A percentile compares a stretch with the other conserved stretches of the same genome.
These are phyloP conservation scores for Oidiodendron maius DNA, from an alignment of 495 filamentous ascomycete species.

Conservation along the genomic window DNA sequence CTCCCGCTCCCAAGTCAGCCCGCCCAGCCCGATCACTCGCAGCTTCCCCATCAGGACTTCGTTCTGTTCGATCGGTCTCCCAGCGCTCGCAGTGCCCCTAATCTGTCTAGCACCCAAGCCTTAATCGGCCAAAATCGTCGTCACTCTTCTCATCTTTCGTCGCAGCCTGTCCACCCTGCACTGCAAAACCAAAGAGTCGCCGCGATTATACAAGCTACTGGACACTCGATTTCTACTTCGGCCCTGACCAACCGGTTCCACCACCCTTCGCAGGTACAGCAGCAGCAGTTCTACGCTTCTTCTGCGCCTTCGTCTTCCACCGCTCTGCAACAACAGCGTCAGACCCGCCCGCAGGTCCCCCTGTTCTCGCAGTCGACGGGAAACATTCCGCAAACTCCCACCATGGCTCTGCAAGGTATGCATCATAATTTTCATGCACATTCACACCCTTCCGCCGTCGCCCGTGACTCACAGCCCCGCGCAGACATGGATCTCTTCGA, in stretches of 20 bases:
- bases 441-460: slow-evolving; percentile 11
- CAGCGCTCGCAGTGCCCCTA: slow-evolving; percentile 38
- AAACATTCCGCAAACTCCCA: slow-evolving; percentile 31
- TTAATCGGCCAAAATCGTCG: slow-evolving; percentile 35
- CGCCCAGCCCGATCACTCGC: slow-evolving; percentile 19
- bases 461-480: slow-evolving; percentile 22
- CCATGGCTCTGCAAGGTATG: slow-evolving; percentile 38
- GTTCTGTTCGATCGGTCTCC: slow-evolving; percentile 27
- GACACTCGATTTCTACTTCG: slow-evolving; percentile 50
- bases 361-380: slow-evolving; percentile 44
- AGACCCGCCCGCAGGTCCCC: slow-evolving; percentile 44
- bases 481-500: slow-evolving; percentile 46
- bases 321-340: slow-evolving; percentile 39
- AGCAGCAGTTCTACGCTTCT: slow-evolving; percentile 46
- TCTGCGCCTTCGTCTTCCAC: slow-evolving; percentile 41
- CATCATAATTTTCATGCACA: slow-evolving; percentile 17
- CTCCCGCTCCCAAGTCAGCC: slow-evolving; percentile 24
- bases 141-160: slow-evolving; percentile 31
- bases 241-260: slow-evolving; percentile 51
- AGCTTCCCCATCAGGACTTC: slow-evolving; percentile 33
- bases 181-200: slow-evolving; percentile 52
- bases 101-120: slow-evolving; percentile 33
- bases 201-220: slow-evolving; percentile 53
- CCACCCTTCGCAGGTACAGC: slow-evolving; percentile 37
- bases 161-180: slow-evolving; percentile 27